A percentile compares a stretch with the other conserved stretches of the same genome.
Evolutionary conservation across 1,284 basidiomycete genomes (phyloP).

Genomic region (Marasmius fiardii): DNA sequence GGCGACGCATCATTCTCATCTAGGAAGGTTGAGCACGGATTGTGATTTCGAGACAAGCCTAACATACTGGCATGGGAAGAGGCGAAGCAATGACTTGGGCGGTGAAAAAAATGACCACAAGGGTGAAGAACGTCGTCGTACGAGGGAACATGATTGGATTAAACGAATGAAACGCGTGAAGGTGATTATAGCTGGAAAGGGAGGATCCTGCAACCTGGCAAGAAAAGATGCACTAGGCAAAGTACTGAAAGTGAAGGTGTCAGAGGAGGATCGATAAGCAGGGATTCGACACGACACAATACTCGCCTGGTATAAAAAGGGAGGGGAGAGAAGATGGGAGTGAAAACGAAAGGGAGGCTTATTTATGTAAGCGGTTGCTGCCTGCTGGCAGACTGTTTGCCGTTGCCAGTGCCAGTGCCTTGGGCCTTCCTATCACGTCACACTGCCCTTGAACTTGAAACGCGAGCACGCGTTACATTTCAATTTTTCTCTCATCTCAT

Average conservation of each 20-base stretch:
- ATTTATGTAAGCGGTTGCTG: not conserved
- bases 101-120: constrained; percentile 41
- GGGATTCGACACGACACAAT: too few species aligned
- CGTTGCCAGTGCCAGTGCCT: too few species aligned
- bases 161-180: constrained; percentile 21
- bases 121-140: constrained; percentile 34
- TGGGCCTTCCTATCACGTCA: too few species aligned
- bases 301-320: constrained; percentile 16
- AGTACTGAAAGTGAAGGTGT: constrained; percentile 24
- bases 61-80: constrained; percentile 26
- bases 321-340: constrained; percentile 19
- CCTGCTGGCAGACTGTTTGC: not conserved
- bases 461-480: not conserved
- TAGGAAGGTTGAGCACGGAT: not conserved
- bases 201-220: constrained; percentile 36
- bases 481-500: constrained; percentile 32
- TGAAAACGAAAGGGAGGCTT: constrained; percentile 4
- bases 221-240: constrained; percentile 23
- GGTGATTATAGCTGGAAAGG: constrained; percentile 16
- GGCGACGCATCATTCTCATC: constrained; percentile 14
- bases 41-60: not conserved
- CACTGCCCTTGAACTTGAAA: not conserved
- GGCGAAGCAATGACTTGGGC: constrained; percentile 38
- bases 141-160: constrained; percentile 42
- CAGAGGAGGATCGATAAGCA: constrained; percentile 18